Evolutionary conservation across 345 rosid species (phyloP).

Genomic region (Brassica napus): Da-Ae NC_063448.1:16146501-16147000

Average conservation of each 20-base stretch:
- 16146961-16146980: constrained; percentile 51
- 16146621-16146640: constrained; percentile 76
- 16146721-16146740: constrained; percentile 77
- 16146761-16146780: constrained; percentile 81
- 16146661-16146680: constrained; percentile 75
- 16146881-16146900: constrained; percentile 45
- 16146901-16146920: constrained; percentile 54
- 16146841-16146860: constrained; percentile 47
- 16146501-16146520: constrained; percentile 65
- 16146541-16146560: constrained; percentile 74
- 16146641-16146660: constrained; percentile 64
- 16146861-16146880: constrained; percentile 4
- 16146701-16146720: constrained; percentile 56
- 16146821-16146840: constrained; percentile 59
- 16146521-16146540: constrained; percentile 76
- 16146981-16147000: constrained; percentile 42
- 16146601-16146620: constrained; percentile 69
- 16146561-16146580: constrained; percentile 78
- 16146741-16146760: constrained; percentile 87
- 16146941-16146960: constrained; percentile 65
- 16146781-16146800: constrained; percentile 51
- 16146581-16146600: constrained; percentile 70
- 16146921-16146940: constrained; percentile 72
- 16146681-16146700: constrained; percentile 77
- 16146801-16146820: constrained; percentile 58